Evolutionary conservation across 805 yeast genomes (phyloP).

Genomic region (Hagleromyces aurorensis): DNA sequence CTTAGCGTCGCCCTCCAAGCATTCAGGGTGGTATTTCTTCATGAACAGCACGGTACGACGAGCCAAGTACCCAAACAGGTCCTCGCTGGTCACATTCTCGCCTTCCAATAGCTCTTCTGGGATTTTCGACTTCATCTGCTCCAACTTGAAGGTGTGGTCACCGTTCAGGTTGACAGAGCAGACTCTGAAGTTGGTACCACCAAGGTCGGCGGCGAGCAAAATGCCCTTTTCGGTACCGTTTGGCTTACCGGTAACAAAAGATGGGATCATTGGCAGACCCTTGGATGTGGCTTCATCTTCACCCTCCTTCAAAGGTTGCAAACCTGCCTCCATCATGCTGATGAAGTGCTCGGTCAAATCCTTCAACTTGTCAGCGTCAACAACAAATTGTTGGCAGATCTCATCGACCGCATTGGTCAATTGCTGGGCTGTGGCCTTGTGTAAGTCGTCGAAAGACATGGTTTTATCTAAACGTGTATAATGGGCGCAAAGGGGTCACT

Average conservation of each 20-base stretch:
- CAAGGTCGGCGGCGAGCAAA: constrained; percentile 84
- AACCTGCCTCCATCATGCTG: constrained; percentile 53
- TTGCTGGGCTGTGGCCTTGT: constrained; percentile 17
- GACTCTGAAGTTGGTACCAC: constrained; percentile 94
- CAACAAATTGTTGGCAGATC: constrained; percentile 22
- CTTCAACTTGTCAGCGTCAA: constrained; percentile 20
- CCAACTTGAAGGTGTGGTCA: constrained; percentile 67
- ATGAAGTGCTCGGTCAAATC: constrained; percentile 43
- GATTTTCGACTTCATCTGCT: constrained; percentile 70
- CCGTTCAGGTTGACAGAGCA: constrained; percentile 78
- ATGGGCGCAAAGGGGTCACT: no score
- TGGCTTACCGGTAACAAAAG: constrained; percentile 80
- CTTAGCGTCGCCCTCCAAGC: constrained; percentile 26
- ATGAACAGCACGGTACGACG: constrained; percentile 59
- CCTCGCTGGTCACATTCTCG: constrained; percentile 43
- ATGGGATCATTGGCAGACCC: constrained; percentile 87
- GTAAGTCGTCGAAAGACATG: constrained; percentile 28
- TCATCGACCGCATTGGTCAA: constrained; percentile 20
- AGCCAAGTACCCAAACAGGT: constrained; percentile 70
- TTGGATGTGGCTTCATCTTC: constrained; percentile 30
- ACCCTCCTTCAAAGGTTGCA: constrained; percentile 24
- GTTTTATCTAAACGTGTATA: no score
- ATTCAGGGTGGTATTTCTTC: constrained; percentile 51
- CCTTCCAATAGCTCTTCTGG: constrained; percentile 70
- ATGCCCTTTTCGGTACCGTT: constrained; percentile 79